Percentiles rank a stretch among this genome's conserved stretches.
Evolutionary conservation across 257 asterid genomes (phyloP).

Genomic region (Primulina eburnea): DNA sequence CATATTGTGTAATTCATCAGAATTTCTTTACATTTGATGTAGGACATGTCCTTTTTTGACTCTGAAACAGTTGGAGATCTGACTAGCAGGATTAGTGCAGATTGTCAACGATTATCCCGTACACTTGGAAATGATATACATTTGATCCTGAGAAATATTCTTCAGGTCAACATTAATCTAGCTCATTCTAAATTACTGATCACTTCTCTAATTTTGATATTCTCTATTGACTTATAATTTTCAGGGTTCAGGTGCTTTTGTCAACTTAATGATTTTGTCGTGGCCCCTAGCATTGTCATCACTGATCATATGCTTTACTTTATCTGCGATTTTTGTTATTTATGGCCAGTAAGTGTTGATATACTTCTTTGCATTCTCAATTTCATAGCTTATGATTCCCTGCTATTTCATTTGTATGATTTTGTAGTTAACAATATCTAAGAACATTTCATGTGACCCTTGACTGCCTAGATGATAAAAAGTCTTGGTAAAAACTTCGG

Average conservation of each 20-base stretch:
- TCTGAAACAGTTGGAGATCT: constrained; percentile 50
- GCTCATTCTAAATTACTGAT: not conserved
- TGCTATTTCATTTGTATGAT: constrained; percentile 3
- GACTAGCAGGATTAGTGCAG: constrained; percentile 52
- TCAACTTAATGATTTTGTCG: constrained; percentile 47
- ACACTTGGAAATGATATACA: constrained; percentile 43
- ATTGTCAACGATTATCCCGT: constrained; percentile 47
- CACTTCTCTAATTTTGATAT: constrained; percentile 14
- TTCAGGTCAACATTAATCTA: constrained; percentile 38
- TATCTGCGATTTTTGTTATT: constrained; percentile 45
- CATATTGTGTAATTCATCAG: constrained; percentile 21
- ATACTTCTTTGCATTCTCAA: constrained; percentile 15
- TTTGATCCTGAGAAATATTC: constrained; percentile 42
- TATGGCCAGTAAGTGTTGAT: constrained; percentile 48
- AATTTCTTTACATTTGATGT: constrained; percentile 30
- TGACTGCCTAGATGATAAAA: too few species aligned
- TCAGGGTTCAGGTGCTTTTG: constrained; percentile 55
- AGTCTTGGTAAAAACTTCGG: too few species aligned
- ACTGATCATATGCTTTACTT: constrained; percentile 38
- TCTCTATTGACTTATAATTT: constrained; percentile 16
- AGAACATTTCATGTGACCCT: not conserved
- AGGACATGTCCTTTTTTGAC: constrained; percentile 55
- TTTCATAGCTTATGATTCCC: constrained; percentile 9
- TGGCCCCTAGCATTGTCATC: constrained; percentile 56
- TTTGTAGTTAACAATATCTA: constrained; percentile 8